Conservation (phyloP, 768 basidiomycete genomes). For the Boletus insuetus region DNA sequence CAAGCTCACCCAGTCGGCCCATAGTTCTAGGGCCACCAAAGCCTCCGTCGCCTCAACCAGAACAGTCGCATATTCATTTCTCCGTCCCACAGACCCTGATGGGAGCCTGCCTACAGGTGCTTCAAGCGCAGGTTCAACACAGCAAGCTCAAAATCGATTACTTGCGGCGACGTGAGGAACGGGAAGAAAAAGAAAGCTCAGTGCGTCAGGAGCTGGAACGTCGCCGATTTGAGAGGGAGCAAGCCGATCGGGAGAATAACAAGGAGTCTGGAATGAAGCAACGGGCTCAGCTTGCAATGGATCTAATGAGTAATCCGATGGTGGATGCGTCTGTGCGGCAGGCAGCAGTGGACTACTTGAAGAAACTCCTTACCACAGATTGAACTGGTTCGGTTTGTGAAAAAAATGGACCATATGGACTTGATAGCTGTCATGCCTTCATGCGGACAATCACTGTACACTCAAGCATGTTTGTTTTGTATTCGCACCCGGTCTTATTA, state of each 20-base stretch:
- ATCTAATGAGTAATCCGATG: slow-evolving; percentile 55
- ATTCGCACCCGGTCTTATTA: not conserved
- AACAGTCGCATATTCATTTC: slow-evolving; percentile 47
- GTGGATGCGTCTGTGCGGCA: slow-evolving; percentile 61
- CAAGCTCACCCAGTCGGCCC: slow-evolving; percentile 17
- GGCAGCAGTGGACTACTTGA: slow-evolving; percentile 69
- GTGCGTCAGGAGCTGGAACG: slow-evolving; percentile 53
- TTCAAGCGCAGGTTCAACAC: slow-evolving; percentile 68
- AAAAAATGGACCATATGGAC: not conserved
- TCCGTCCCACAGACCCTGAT: slow-evolving; percentile 57
- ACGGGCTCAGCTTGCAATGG: slow-evolving; percentile 64
- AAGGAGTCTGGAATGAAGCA: slow-evolving; percentile 56
- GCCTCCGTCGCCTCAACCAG: slow-evolving; percentile 22
- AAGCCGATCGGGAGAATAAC: slow-evolving; percentile 51
- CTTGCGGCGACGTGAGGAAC: slow-evolving; percentile 61
- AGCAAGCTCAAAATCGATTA: slow-evolving; percentile 70
- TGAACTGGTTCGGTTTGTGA: slow-evolving; percentile 23
- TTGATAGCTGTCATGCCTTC: slow-evolving; percentile 3
- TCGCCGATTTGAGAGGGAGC: slow-evolving; percentile 52
- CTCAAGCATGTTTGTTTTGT: slow-evolving; percentile 6
- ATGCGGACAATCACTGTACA: slow-evolving; percentile 13
- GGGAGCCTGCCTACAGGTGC: slow-evolving; percentile 52
- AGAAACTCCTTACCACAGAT: slow-evolving; percentile 52
- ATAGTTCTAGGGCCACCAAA: slow-evolving; percentile 3
- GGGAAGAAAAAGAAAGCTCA: slow-evolving; percentile 59